phyloP scores from a whole-genome alignment of 2,329 filamentous ascomycete species.

The Cryphonectria naterciae region DNA sequence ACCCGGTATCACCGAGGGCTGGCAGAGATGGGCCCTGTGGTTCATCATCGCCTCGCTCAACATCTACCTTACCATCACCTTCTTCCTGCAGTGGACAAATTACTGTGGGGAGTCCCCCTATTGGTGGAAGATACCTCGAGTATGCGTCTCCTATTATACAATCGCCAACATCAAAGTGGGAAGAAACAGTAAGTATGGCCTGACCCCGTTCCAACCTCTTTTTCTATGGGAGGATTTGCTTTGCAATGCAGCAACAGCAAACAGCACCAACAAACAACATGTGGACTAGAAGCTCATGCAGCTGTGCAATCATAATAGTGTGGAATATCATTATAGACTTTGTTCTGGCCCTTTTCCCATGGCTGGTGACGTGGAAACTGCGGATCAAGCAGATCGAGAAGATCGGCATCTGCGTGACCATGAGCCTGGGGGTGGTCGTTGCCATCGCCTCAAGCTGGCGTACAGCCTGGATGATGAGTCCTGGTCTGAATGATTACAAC shows the following conservation, averaged over 20 bases:
- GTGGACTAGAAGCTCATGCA: not conserved
- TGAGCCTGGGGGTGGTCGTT: constrained; percentile 52
- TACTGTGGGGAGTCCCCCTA: constrained; percentile 48
- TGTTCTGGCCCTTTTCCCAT: constrained; percentile 53
- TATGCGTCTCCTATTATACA: constrained; percentile 46
- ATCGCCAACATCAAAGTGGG: constrained; percentile 53
- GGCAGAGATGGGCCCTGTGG: constrained; percentile 49
- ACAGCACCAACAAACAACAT: no score
- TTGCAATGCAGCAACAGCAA: not conserved
- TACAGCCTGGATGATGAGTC: constrained; percentile 51
- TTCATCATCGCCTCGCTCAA: constrained; percentile 55
- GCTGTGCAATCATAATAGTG: constrained; percentile 38
- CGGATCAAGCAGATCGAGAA: constrained; percentile 54
- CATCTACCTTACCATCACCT: constrained; percentile 49
- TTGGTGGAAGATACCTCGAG: constrained; percentile 48
- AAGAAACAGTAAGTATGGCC: constrained; percentile 48
- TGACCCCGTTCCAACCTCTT: not conserved
- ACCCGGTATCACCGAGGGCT: constrained; percentile 45
- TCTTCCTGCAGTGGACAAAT: constrained; percentile 54
- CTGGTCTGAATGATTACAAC: constrained; percentile 46
- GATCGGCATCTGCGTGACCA: constrained; percentile 53
- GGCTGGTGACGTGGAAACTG: constrained; percentile 52
- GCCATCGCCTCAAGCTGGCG: constrained; percentile 53
- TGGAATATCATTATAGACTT: constrained; percentile 60
- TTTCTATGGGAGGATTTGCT: not conserved